These are phyloP conservation scores for Protomyces inouyei DNA, from an alignment of 1,139 yeast species.

Conservation along the genomic window DNA sequence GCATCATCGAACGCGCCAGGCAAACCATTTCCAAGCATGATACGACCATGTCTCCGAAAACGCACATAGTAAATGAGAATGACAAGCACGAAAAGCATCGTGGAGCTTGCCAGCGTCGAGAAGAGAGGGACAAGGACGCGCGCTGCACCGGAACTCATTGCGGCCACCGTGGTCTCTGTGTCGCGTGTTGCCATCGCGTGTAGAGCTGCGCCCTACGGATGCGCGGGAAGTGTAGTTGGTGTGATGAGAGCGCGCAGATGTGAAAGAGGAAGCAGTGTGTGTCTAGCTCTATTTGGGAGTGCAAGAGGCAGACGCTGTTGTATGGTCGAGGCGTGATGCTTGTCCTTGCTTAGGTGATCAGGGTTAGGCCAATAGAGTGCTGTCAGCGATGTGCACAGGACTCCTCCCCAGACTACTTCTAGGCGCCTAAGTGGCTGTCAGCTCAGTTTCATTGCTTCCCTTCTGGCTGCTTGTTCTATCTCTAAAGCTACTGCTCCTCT, in stretches of 20 bases:
- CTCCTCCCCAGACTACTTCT: too few relatives aligned
- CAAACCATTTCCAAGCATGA: constrained; percentile 31
- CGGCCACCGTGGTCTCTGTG: not conserved
- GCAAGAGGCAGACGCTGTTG: not conserved
- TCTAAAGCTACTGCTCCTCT: not conserved
- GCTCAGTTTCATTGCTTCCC: not conserved
- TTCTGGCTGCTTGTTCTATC: not conserved
- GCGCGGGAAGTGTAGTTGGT: not conserved
- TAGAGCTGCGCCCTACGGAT: not conserved
- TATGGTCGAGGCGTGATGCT: not conserved
- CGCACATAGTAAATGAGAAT: constrained; percentile 17
- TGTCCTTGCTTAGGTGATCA: not conserved
- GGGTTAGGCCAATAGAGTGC: not conserved
- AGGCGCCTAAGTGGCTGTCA: too few relatives aligned
- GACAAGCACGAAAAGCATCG: constrained; percentile 34
- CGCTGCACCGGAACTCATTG: not conserved
- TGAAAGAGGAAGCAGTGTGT: too few relatives aligned
- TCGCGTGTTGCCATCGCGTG: not conserved
- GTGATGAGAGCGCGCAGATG: not conserved
- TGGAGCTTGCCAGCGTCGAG: constrained; percentile 35
- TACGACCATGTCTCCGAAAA: constrained; percentile 19
- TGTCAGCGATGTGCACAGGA: not conserved
- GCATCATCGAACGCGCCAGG: constrained; percentile 63
- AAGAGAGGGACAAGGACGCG: constrained; percentile 16
- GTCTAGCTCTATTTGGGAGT: not conserved